phyloP scores from a whole-genome alignment of 2,329 filamentous ascomycete species.

The Epichloe gansuensis region DNA sequence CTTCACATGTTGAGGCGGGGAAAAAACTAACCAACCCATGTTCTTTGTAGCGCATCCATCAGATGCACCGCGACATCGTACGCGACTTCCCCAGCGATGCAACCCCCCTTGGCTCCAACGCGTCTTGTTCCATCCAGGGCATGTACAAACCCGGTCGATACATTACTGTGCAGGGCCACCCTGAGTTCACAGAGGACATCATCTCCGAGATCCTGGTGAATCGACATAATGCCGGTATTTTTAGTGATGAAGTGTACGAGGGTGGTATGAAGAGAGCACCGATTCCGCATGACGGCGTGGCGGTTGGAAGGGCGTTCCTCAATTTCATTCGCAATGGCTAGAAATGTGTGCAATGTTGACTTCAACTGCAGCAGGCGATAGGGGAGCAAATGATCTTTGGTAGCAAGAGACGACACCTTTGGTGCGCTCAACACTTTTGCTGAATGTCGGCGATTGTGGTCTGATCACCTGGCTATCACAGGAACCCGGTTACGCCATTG shows the following conservation, averaged over 20 bases:
- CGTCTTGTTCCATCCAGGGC: slow-evolving; percentile 28
- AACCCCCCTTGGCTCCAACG: slow-evolving; percentile 26
- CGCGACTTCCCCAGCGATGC: slow-evolving; percentile 25
- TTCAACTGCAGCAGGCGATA: no score
- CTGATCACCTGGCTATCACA: no score
- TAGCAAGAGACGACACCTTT: no score
- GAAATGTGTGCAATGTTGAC: neutral
- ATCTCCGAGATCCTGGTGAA: slow-evolving; percentile 27
- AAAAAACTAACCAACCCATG: slow-evolving; percentile 20
- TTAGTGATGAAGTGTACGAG: slow-evolving; percentile 53
- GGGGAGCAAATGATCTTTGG: no score
- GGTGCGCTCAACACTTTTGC: no score
- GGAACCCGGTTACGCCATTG: no score
- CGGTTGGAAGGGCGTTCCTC: slow-evolving; percentile 61
- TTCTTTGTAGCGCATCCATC: slow-evolving; percentile 24
- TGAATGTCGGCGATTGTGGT: no score
- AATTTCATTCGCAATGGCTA: slow-evolving; percentile 54
- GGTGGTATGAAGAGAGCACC: slow-evolving; percentile 55
- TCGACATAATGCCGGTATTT: slow-evolving; percentile 53
- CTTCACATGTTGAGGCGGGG: neutral
- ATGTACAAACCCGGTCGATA: slow-evolving; percentile 26
- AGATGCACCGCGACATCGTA: slow-evolving; percentile 36
- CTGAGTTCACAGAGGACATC: slow-evolving; percentile 29
- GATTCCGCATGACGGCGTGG: slow-evolving; percentile 66
- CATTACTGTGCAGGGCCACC: slow-evolving; percentile 34